phyloP scores from a whole-genome alignment of 768 basidiomycete species.

The Postia placenta region DNA sequence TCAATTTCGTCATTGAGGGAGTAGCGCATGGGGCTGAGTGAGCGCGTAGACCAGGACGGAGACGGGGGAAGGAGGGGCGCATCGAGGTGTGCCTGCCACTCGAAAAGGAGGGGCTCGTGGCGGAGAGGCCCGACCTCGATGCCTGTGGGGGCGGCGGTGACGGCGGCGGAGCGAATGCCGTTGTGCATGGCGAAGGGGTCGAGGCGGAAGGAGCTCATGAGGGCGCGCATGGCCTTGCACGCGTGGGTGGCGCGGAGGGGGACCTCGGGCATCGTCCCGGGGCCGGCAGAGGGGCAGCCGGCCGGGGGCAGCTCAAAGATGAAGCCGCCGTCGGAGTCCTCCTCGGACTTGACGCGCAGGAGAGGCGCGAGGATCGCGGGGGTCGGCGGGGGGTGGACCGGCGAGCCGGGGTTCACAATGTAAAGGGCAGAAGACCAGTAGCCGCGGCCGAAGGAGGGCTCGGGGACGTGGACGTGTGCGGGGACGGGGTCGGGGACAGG shows the following conservation, averaged over 20 bases:
- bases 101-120: conserved; percentile 54
- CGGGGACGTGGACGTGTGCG: background rate
- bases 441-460: conserved; percentile 5
- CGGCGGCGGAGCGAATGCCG: conserved; percentile 33
- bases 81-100: conserved; percentile 51
- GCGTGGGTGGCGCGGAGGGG: conserved; percentile 76
- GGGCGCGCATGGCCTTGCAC: conserved; percentile 57
- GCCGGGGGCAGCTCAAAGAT: conserved; percentile 13
- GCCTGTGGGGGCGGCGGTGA: conserved; percentile 11
- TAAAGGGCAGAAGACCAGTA: conserved; percentile 11
- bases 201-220: conserved; percentile 76
- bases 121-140: conserved; percentile 53
- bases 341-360: conserved; percentile 9
- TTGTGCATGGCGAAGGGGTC: conserved; percentile 65
- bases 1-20: conserved; percentile 1
- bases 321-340: conserved; percentile 11
- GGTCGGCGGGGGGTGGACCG: conserved; percentile 4
- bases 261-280: conserved; percentile 31
- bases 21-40: background rate
- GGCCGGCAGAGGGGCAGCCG: background rate
- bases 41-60: conserved; percentile 1
- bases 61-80: conserved; percentile 6
- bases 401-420: conserved; percentile 9
- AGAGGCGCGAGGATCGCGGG: too few species aligned
- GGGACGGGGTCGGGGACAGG: too few species aligned